These are phyloP conservation scores for Aegle marmelos DNA, from an alignment of 345 rosid species.

Conservation along the genomic window DNA sequence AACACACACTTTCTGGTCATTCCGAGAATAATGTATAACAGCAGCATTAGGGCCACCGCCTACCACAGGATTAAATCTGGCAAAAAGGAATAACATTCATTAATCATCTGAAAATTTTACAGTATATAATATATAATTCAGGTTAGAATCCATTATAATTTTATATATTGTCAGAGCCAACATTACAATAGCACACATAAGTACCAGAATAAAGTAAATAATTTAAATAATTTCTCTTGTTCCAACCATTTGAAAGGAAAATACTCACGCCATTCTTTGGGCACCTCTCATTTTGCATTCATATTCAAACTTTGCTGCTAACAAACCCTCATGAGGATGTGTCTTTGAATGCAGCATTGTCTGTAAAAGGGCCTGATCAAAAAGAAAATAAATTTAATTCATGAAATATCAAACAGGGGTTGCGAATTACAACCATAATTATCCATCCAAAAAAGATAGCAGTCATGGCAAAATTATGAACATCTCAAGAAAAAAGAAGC, in stretches of 20 bases:
- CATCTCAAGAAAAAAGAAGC: neutral
- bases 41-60: conserved; percentile 93
- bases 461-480: neutral
- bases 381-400: conserved; percentile 9
- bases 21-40: conserved; percentile 91
- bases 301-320: conserved; percentile 86
- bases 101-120: conserved; percentile 7
- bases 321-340: conserved; percentile 69
- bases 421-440: conserved; percentile 1
- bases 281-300: conserved; percentile 94
- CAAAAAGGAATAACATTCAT: neutral
- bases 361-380: conserved; percentile 74
- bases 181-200: neutral
- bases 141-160: neutral
- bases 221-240: neutral
- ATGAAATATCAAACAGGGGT: neutral
- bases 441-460: neutral
- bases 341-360: conserved; percentile 82
- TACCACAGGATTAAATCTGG: conserved; percentile 91
- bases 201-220: neutral
- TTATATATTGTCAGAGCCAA: neutral
- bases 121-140: neutral
- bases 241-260: conserved; percentile 20
- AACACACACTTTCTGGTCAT: conserved; percentile 84
- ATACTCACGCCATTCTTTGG: conserved; percentile 94